A percentile compares a stretch with the other conserved stretches of the same genome.
Evolutionary conservation across 208 protist genomes (phyloP).

Genomic region (Acanthamoeba lenticulata): DNA sequence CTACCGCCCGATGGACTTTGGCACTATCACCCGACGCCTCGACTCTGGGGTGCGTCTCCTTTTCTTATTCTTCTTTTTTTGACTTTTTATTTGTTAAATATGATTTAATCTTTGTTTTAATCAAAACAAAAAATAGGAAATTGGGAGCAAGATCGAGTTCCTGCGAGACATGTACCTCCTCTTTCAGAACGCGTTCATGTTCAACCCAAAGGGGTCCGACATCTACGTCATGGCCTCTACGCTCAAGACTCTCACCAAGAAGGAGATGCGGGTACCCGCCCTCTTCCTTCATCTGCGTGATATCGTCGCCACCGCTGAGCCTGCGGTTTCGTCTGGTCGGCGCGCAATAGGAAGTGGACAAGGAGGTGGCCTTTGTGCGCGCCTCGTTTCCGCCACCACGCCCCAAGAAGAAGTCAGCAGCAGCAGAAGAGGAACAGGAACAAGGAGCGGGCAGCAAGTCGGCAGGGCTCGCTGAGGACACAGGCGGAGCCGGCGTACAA

Average conservation of each 20-base stretch:
- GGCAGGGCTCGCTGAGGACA: too few relatives aligned
- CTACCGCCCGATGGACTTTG: constrained; percentile 21
- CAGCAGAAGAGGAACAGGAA: too few relatives aligned
- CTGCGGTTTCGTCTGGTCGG: neutral
- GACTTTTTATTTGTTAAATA: neutral
- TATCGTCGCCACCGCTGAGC: neutral
- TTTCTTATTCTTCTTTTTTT: too few relatives aligned
- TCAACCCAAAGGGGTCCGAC: constrained; percentile 57
- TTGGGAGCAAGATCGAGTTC: neutral
- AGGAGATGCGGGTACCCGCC: neutral
- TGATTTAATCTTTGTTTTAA: neutral
- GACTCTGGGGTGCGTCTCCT: neutral
- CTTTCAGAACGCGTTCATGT: constrained; percentile 59
- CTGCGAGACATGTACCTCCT: constrained; percentile 57
- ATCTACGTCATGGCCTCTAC: constrained; percentile 68
- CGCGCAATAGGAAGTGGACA: neutral
- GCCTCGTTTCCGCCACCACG: neutral
- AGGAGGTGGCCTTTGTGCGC: neutral
- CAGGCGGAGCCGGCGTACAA: too few relatives aligned
- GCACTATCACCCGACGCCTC: constrained; percentile 22
- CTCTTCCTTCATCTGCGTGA: neutral
- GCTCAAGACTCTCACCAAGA: constrained; percentile 51
- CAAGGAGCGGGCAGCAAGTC: too few relatives aligned
- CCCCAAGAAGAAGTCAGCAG: neutral
- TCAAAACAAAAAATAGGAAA: neutral